Evolutionary conservation across 345 rosid genomes (phyloP).

Genomic region (Laguncularia racemosa): DNA sequence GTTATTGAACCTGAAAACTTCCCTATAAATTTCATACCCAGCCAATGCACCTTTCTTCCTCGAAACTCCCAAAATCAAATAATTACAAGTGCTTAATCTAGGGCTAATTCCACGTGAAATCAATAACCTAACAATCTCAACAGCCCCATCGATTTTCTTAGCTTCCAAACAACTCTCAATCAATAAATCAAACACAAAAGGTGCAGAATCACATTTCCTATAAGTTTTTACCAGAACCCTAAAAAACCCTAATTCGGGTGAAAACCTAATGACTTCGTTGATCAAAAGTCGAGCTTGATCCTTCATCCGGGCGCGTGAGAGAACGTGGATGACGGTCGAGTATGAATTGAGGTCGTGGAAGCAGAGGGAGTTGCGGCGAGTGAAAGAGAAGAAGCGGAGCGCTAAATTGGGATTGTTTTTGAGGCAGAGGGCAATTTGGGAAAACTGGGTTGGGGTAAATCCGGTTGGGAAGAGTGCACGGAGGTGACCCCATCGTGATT

Average conservation of each 20-base stretch:
- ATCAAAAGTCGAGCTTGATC: constrained; percentile 37
- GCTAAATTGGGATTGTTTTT: constrained; percentile 60
- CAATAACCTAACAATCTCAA: constrained; percentile 50
- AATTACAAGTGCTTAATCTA: constrained; percentile 49
- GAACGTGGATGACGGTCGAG: constrained; percentile 58
- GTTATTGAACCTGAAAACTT: constrained; percentile 37
- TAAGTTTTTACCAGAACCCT: constrained; percentile 35
- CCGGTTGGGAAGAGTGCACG: constrained; percentile 48
- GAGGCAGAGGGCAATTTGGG: constrained; percentile 44
- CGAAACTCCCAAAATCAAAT: constrained; percentile 39
- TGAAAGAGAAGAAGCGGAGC: constrained; percentile 69
- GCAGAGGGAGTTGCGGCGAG: constrained; percentile 54
- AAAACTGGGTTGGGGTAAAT: constrained; percentile 52
- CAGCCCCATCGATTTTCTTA: constrained; percentile 46
- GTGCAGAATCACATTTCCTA: constrained; percentile 80
- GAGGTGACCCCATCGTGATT: constrained; percentile 72
- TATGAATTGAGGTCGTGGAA: constrained; percentile 43
- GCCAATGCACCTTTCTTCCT: constrained; percentile 30
- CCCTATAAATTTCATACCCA: constrained; percentile 54
- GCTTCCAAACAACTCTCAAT: constrained; percentile 56
- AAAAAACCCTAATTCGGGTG: constrained; percentile 14
- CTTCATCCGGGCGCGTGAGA: constrained; percentile 67
- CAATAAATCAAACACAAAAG: constrained; percentile 74
- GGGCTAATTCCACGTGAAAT: constrained; percentile 50
- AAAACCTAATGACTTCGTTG: constrained; percentile 33